phyloP scores from a whole-genome alignment of 768 basidiomycete species.

The Podaxis sp. region DNA sequence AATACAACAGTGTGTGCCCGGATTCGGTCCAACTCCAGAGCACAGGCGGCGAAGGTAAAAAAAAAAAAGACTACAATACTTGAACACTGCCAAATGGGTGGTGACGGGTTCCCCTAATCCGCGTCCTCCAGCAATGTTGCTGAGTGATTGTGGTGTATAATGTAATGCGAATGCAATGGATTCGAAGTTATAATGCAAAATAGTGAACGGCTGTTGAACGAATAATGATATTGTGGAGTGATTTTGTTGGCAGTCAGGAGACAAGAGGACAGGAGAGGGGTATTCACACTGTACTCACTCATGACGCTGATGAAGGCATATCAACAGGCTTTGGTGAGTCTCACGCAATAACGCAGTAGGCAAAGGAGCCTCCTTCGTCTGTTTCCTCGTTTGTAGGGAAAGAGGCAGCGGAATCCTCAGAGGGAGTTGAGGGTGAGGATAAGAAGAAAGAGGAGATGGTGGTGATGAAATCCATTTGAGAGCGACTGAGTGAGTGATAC shows the following conservation, averaged over 20 bases:
- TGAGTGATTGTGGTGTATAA: not conserved
- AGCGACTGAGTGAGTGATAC: not conserved
- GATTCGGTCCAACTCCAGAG: not conserved
- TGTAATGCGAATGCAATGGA: not conserved
- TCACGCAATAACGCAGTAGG: slow-evolving; percentile 26
- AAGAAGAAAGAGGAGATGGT: slow-evolving; percentile 17
- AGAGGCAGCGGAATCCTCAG: slow-evolving; percentile 17
- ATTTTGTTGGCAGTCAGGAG: not conserved
- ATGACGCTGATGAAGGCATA: not conserved
- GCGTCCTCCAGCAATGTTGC: not conserved
- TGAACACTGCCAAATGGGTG: slow-evolving; percentile 6
- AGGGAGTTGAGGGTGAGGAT: slow-evolving; percentile 13
- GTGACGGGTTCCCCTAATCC: not conserved
- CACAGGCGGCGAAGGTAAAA: slow-evolving; percentile 4
- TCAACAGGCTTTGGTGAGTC: not conserved
- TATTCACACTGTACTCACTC: not conserved
- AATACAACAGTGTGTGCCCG: slow-evolving; percentile 4
- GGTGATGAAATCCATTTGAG: slow-evolving; percentile 25
- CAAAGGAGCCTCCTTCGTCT: slow-evolving; percentile 15
- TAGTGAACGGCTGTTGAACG: not conserved
- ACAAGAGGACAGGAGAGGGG: not conserved
- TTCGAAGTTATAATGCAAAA: not conserved
- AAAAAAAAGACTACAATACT: not conserved
- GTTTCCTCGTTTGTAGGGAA: slow-evolving; percentile 23
- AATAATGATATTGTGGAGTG: not conserved